Evolutionary conservation across 345 rosid species (phyloP).

Genomic region (Arabidopsis arenosa): DNA sequence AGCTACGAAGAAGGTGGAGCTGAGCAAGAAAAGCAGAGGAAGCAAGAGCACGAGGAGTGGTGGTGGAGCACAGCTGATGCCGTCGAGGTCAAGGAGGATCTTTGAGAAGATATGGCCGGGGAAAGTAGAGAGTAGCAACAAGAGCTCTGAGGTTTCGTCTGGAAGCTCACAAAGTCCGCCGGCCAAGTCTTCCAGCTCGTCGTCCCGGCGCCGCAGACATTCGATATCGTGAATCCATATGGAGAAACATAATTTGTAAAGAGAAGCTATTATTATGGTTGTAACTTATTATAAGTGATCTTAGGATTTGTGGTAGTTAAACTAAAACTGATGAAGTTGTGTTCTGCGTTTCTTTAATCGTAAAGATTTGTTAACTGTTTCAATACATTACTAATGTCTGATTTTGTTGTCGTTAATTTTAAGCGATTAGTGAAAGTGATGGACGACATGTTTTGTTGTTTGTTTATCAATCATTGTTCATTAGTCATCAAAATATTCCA

Average conservation of each 20-base stretch:
- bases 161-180: constrained; percentile 89
- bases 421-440: too few relatives aligned
- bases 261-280: constrained; percentile 28
- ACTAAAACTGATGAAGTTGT: constrained; percentile 26
- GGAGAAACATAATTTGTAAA: constrained; percentile 33
- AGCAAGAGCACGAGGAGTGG: constrained; percentile 65
- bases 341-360: constrained; percentile 29
- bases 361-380: constrained; percentile 26
- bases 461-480: too few relatives aligned
- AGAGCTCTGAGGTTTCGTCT: constrained; percentile 79
- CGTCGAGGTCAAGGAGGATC: constrained; percentile 88
- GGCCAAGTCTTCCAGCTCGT: constrained; percentile 73
- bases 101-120: constrained; percentile 82
- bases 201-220: constrained; percentile 73
- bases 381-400: not conserved
- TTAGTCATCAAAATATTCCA: too few relatives aligned
- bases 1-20: constrained; percentile 52
- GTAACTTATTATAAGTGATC: constrained; percentile 21
- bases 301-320: constrained; percentile 34
- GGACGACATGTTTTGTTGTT: too few relatives aligned
- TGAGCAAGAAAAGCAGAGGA: constrained; percentile 62
- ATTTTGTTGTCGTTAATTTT: too few relatives aligned
- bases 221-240: constrained; percentile 58
- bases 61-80: constrained; percentile 68
- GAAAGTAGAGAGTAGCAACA: constrained; percentile 56